phyloP scores from a whole-genome alignment of 2,329 filamentous ascomycete species.

The Diplodia sapinea region DNA sequence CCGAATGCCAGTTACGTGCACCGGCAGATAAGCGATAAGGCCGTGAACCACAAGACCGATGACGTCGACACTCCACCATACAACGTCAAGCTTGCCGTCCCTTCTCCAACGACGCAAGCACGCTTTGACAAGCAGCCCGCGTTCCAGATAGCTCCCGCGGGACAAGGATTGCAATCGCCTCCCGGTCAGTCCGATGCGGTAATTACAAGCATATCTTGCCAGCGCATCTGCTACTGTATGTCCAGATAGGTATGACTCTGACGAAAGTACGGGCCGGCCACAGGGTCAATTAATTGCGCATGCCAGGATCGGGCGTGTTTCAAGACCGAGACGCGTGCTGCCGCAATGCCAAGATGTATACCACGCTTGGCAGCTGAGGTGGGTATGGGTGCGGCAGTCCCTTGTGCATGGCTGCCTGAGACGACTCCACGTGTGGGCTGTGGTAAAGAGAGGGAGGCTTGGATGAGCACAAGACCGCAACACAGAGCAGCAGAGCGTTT shows the following conservation, averaged over 20 bases:
- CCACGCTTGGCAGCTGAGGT: neutral
- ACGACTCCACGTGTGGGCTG: neutral
- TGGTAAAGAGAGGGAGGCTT: neutral
- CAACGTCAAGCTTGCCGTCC: neutral
- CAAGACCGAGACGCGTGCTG: neutral
- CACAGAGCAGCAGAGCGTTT: slow-evolving; percentile 18
- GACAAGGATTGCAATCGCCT: neutral
- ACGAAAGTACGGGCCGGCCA: neutral
- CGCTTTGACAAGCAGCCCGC: neutral
- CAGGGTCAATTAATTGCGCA: neutral
- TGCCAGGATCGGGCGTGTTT: slow-evolving; percentile 3
- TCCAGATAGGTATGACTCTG: neutral
- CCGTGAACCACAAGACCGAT: neutral
- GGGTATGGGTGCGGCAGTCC: neutral
- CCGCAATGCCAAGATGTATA: neutral
- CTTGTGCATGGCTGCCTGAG: neutral
- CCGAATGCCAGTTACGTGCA: neutral
- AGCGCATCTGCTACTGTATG: neutral
- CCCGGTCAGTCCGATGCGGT: slow-evolving; percentile 23
- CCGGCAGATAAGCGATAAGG: slow-evolving; percentile 9
- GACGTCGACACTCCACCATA: neutral
- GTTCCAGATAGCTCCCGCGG: neutral
- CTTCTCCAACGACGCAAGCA: neutral
- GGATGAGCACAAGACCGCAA: slow-evolving; percentile 18
- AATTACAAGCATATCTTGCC: neutral